Conservation (phyloP, 2,329 filamentous ascomycete genomes). For the Elsinoe arachidis region DNA sequence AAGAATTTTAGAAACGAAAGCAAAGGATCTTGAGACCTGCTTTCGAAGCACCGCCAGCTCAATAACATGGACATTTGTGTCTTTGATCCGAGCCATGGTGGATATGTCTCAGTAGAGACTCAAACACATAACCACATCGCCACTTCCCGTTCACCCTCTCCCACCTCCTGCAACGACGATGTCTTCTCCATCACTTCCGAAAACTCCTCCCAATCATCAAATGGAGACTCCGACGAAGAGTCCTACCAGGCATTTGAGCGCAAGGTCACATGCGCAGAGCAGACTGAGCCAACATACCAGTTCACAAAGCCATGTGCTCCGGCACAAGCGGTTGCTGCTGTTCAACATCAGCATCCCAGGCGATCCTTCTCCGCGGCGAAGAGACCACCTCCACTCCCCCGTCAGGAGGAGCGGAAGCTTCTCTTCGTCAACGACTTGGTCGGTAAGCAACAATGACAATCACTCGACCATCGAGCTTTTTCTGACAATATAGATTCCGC, state of each 20-base stretch:
- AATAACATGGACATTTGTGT: conserved; percentile 10
- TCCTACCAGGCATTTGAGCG: conserved; percentile 8
- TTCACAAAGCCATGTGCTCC: conserved; percentile 26
- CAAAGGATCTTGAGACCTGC: conserved; percentile 3
- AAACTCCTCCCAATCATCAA: conserved; percentile 9
- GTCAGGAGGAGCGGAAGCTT: conserved; percentile 84
- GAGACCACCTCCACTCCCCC: conserved; percentile 65
- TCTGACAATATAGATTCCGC: conserved; percentile 65
- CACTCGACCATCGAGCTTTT: conserved; percentile 27
- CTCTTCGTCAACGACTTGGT: conserved; percentile 96
- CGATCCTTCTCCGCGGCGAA: conserved; percentile 48
- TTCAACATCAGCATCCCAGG: conserved; percentile 56
- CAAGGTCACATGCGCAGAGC: conserved; percentile 9
- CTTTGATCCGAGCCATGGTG: conserved; percentile 13
- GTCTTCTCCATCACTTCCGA: conserved; percentile 11
- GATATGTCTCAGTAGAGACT: conserved; percentile 3
- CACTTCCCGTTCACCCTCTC: conserved; percentile 5
- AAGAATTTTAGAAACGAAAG: background rate
- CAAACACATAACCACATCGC: conserved; percentile 8
- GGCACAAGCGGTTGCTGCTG: conserved; percentile 39
- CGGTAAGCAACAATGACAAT: conserved; percentile 57
- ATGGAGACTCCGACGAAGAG: conserved; percentile 12
- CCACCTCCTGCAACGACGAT: background rate
- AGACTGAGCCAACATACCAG: background rate
- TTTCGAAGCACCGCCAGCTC: background rate